Conservation (phyloP, 345 rosid genomes). For the Eucalyptus regnans region DNA sequence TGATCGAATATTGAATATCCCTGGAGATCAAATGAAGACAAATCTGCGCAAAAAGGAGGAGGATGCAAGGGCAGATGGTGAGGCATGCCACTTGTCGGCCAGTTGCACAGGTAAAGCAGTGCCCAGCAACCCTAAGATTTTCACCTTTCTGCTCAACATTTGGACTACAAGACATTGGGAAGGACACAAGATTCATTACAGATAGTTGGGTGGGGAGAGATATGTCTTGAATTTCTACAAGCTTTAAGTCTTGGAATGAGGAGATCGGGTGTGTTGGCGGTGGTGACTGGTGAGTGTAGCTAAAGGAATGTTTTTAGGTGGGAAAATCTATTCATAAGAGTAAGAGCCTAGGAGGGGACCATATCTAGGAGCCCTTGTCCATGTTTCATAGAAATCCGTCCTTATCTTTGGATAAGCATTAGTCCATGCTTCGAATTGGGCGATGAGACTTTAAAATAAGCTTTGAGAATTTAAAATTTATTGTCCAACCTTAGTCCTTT, state of each 20-base stretch:
- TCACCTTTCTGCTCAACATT: conserved; percentile 14
- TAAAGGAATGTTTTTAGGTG: conserved; percentile 19
- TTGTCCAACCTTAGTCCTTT: background rate
- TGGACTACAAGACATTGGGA: conserved; percentile 23
- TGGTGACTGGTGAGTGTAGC: background rate
- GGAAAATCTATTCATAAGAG: background rate
- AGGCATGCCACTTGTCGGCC: conserved; percentile 50
- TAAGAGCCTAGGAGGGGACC: conserved; percentile 24
- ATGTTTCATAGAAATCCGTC: background rate
- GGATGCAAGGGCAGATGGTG: background rate
- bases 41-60: background rate
- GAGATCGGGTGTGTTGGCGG: background rate
- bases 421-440: background rate
- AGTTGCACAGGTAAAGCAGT: conserved; percentile 27
- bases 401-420: background rate
- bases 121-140: background rate
- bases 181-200: background rate
- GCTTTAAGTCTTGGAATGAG: conserved; percentile 21
- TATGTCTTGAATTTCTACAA: background rate
- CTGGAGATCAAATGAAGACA: background rate
- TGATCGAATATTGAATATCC: background rate
- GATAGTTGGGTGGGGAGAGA: background rate
- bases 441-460: background rate
- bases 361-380: conserved; percentile 7
- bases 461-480: background rate